A percentile compares a stretch with the other conserved stretches of the same genome.
phyloP scores from a whole-genome alignment of 257 asterid genomes.

The Nicotiana noctiflora region DNA sequence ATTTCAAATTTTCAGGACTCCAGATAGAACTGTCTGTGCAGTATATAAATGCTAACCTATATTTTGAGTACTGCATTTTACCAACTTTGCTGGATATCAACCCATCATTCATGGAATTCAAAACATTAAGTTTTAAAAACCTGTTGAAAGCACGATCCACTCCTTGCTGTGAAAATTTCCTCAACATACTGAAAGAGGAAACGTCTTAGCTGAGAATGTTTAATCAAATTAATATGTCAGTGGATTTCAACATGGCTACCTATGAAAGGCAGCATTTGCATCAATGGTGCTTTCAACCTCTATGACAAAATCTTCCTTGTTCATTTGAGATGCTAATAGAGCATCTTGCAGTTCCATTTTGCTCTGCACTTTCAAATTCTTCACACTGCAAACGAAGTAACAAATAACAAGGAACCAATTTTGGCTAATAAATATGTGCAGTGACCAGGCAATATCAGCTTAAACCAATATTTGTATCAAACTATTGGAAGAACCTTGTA shows the following conservation, averaged over 20 bases:
- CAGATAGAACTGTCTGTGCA: background rate
- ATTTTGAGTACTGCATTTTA: slow-evolving; percentile 67
- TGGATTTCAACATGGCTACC: slow-evolving; percentile 35
- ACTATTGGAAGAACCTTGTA: background rate
- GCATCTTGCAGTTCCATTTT: slow-evolving; percentile 62
- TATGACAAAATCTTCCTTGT: slow-evolving; percentile 59
- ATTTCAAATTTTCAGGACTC: background rate
- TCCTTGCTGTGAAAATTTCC: slow-evolving; percentile 54
- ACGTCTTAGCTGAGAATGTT: slow-evolving; percentile 20
- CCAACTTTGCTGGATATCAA: slow-evolving; percentile 33
- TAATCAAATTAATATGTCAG: background rate
- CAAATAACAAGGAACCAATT: slow-evolving; percentile 1
- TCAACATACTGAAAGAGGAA: slow-evolving; percentile 51
- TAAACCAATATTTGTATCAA: background rate
- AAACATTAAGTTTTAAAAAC: slow-evolving; percentile 45
- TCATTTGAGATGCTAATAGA: slow-evolving; percentile 59
- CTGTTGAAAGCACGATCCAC: slow-evolving; percentile 51
- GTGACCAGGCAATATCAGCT: background rate
- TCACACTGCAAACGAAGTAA: slow-evolving; percentile 50
- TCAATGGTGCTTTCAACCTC: slow-evolving; percentile 92
- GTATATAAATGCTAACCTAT: slow-evolving; percentile 48
- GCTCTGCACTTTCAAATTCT: slow-evolving; percentile 65
- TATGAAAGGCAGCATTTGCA: slow-evolving; percentile 58
- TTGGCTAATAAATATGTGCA: background rate
- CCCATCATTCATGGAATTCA: slow-evolving; percentile 27